A percentile compares a stretch with the other conserved stretches of the same genome.
Conservation (phyloP, 83 land plant species). For the Picea mariana region DNA sequence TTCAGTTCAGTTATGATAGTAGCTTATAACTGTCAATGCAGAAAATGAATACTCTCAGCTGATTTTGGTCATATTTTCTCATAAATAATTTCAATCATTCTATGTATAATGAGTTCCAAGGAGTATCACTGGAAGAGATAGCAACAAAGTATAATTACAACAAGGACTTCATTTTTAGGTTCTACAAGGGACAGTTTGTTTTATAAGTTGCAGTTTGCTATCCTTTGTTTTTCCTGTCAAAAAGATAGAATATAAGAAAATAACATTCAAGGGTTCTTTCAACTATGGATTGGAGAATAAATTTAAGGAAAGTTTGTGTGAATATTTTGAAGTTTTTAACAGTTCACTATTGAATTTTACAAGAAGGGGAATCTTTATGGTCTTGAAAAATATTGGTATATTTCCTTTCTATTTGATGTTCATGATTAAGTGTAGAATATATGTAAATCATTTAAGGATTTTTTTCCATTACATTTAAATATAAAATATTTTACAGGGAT, state of each 20-base stretch:
- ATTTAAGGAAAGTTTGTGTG: conserved; percentile 79
- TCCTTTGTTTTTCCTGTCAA: neutral
- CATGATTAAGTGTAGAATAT: neutral
- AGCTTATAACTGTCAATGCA: conserved; percentile 26
- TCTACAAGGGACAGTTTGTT: conserved; percentile 68
- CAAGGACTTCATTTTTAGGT: conserved; percentile 94
- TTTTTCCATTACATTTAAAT: neutral
- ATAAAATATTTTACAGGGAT: conserved; percentile 55
- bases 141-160: conserved; percentile 89
- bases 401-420: conserved; percentile 7
- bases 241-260: neutral
- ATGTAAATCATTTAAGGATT: neutral
- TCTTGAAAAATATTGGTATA: conserved; percentile 97
- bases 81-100: conserved; percentile 69
- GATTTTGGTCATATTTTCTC: conserved; percentile 96
- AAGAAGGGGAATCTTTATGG: conserved; percentile 88
- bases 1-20: neutral
- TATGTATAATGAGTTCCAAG: conserved; percentile 90
- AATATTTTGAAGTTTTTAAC: conserved; percentile 70
- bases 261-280: conserved; percentile 12
- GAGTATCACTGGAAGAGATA: conserved; percentile 88
- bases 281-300: conserved; percentile 95
- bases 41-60: conserved; percentile 96
- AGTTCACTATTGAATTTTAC: conserved; percentile 81
- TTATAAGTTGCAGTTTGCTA: neutral